Evolutionary conservation across 176 grass and related monocot genomes (phyloP).

Genomic region (maize (Zea mays)): Zm-B73-REFERENCE-NAM-5.0 NC_050096.1:60578501-60579000

Average conservation of each 20-base stretch:
- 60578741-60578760: constrained; percentile 53
- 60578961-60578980: constrained; percentile 73
- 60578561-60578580: constrained; percentile 50
- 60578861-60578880: constrained; percentile 88
- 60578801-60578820: constrained; percentile 81
- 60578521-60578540: neutral
- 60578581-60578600: constrained; percentile 98
- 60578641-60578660: constrained; percentile 99
- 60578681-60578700: constrained; percentile 97
- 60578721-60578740: constrained; percentile 50
- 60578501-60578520: neutral
- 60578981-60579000: constrained; percentile 17
- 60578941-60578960: constrained; percentile 89
- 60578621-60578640: constrained; percentile 90
- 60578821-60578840: constrained; percentile 88
- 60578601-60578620: constrained; percentile 91
- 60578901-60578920: constrained; percentile 50
- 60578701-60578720: constrained; percentile 99
- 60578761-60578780: constrained; percentile 50
- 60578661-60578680: constrained; percentile 92
- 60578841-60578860: constrained; percentile 94
- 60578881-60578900: constrained; percentile 69
- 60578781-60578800: constrained; percentile 86
- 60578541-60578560: constrained; percentile 4
- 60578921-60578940: constrained; percentile 52